Conservation (phyloP, 2,329 filamentous ascomycete genomes). For the Lachnellula subtilissima region DNA sequence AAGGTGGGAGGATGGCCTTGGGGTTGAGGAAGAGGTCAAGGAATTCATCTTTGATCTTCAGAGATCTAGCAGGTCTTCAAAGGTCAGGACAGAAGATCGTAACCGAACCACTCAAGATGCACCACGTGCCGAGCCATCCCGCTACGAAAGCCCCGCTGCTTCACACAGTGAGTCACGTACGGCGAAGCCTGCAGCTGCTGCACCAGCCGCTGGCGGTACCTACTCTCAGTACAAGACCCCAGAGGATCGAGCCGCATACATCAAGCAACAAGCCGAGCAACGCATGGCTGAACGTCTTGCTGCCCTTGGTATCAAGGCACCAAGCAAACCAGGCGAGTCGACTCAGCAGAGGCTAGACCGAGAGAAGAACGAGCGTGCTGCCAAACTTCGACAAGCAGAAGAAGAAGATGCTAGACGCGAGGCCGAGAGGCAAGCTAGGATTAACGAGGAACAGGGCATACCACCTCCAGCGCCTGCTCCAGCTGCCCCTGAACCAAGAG, state of each 20-base stretch:
- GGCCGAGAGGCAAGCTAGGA: constrained; percentile 64
- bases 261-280: constrained; percentile 94
- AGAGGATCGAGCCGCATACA: constrained; percentile 90
- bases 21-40: constrained; percentile 92
- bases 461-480: constrained; percentile 23
- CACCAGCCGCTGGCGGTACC: constrained; percentile 51
- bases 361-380: constrained; percentile 80
- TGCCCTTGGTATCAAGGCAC: constrained; percentile 83
- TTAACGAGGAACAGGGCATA: constrained; percentile 32
- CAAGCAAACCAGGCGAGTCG: constrained; percentile 73
- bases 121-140: constrained; percentile 35
- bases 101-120: constrained; percentile 34
- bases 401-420: constrained; percentile 90
- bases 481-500: constrained; percentile 7
- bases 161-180: constrained; percentile 28
- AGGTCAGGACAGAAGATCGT: constrained; percentile 57
- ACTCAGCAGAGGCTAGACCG: constrained; percentile 81
- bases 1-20: constrained; percentile 92
- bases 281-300: constrained; percentile 95
- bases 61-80: constrained; percentile 73
- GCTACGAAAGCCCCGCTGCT: constrained; percentile 33
- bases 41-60: constrained; percentile 98
- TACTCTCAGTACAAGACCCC: constrained; percentile 85
- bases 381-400: constrained; percentile 82
- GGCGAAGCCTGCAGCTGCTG: constrained; percentile 45